A percentile compares a stretch with the other conserved stretches of the same genome.
Evolutionary conservation across 78 protist species (phyloP).

Genomic region (Monosiga brevicollis): DNA sequence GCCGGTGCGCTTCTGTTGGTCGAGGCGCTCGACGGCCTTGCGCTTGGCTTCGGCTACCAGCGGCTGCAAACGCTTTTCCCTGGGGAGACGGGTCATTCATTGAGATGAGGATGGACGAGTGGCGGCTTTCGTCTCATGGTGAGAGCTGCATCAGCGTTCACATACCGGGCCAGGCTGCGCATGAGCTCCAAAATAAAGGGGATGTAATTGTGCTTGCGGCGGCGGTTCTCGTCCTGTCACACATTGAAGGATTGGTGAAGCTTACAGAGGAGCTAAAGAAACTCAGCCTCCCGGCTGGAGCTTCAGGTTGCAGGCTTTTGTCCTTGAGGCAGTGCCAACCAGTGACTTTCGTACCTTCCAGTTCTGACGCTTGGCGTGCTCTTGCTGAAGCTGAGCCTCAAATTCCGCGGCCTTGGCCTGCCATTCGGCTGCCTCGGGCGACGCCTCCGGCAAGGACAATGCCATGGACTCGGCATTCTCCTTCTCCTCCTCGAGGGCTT

Average conservation of each 20-base stretch:
- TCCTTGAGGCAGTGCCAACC: background rate
- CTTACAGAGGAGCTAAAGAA: background rate
- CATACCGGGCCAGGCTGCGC: conserved; percentile 41
- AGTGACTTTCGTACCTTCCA: background rate
- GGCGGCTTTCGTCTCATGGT: no score
- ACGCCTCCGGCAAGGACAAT: background rate
- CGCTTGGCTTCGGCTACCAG: no score
- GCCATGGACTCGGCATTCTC: background rate
- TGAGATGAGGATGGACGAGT: no score
- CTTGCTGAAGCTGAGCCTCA: background rate
- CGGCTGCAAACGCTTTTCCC: no score
- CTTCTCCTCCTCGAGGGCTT: background rate
- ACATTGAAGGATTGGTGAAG: background rate
- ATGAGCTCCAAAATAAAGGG: conserved; percentile 76
- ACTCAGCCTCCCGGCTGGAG: background rate
- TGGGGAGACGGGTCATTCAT: no score
- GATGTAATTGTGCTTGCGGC: conserved; percentile 82
- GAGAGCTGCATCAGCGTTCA: no score
- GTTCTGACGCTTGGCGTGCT: background rate
- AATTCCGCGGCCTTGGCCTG: background rate
- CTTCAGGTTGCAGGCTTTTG: background rate
- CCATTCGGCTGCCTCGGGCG: background rate
- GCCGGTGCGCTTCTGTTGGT: no score
- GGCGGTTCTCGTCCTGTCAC: conserved; percentile 55
- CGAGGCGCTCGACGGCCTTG: no score